Base-by-base conservation (phyloP, 2,329 filamentous ascomycete genomes). In the Penicillium expansum region DNA sequence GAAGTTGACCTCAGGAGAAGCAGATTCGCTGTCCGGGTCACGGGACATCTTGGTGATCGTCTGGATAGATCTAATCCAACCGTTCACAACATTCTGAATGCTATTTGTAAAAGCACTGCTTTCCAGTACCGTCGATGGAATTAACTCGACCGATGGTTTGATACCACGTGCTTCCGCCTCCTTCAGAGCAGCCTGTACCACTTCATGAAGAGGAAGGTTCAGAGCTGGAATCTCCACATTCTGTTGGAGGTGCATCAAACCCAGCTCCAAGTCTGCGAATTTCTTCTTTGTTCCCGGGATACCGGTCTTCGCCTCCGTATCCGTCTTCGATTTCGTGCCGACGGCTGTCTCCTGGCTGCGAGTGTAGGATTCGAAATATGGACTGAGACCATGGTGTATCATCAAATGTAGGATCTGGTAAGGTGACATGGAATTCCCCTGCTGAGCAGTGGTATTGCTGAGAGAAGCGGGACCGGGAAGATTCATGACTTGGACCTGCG, bases 1-100 rank as follows among this genome's bases (percentile, higher is more conserved):
- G 71, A 99, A 99, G 74, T 97, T 97, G 74, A 99, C 96, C 75
- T 99, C 94, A 74, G 97, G 94, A 55, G 91, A 93, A 32, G 94
- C 94, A 22, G 92, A 96, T 32, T 86, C 82, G 63, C 83, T 82
- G 73, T 87, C 71, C 0, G 91, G 86, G 67, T 99, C 94, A 69
- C 92, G 87, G 39, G 91, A 91, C 80, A 96, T 89, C 77, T 95
- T 95, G 38, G 94, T 99, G 66, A 97, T 95, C 47, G 89, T 88
- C 73, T 97, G 93, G 63, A 99, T 99, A 11, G 93, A 96, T 78
- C 96, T 96, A 78, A 99, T 99, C 94, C 94, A 99, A 61, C 88
- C 88, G 74, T 97, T 99, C 59, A 97, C 94, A 48, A 88, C 94
- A 49, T 90, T 88, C 72, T 97, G 94, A 37, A 99, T 81, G 66